Evolutionary conservation across 306 rosid species (phyloP), one percentile per base, ranked within the genome.

Genomic region (Hippophae rhamnoides): DNA sequence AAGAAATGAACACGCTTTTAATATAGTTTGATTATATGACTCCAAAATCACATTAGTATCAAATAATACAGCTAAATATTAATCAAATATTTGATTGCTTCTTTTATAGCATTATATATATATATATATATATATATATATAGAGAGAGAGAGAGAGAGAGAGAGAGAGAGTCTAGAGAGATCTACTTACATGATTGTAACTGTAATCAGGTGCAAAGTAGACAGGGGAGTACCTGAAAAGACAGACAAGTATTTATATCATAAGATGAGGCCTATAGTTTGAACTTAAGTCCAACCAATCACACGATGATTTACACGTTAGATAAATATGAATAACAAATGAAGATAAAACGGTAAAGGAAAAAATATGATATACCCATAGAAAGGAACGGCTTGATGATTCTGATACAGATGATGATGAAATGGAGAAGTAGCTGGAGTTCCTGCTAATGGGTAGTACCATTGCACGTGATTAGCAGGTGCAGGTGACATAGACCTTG

Each of bases 381-480:
- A 89, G 57, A 63, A 69, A 66, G 90, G 94, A 69, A 77, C 60
- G 42, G 38, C 4, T 31, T 81, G 57, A 27, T 77, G 96, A 58
- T 76, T 31, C 5, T 31, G 38, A 31, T 31, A 31, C 38, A 18
- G 92, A 38, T 76, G 85, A 63, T 69, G 80, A 60, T 74, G 84
- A 62, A 67, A 85, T 12, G 83, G 78, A 23, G 82, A 51, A 25
- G 74, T 18, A 0, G 23, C 66, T 42, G 63, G 25, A 7, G 76
- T 45, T 5, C 79, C 78, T 25, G 90, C 55, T 44, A 82, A 69
- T 1, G 94, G 88, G 61, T 83, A 85, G 72, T 81, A 89, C 87
- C 90, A 81, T 13, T 79, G 88, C 76, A 81, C 76, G 18, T 82
- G 86, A 74, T 79, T 82, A 10, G 64, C 80, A 5, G 88, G 72